Evolutionary conservation across 2,329 filamentous ascomycete genomes (phyloP).

Genomic region (Amylocarpus encephaloides): DNA sequence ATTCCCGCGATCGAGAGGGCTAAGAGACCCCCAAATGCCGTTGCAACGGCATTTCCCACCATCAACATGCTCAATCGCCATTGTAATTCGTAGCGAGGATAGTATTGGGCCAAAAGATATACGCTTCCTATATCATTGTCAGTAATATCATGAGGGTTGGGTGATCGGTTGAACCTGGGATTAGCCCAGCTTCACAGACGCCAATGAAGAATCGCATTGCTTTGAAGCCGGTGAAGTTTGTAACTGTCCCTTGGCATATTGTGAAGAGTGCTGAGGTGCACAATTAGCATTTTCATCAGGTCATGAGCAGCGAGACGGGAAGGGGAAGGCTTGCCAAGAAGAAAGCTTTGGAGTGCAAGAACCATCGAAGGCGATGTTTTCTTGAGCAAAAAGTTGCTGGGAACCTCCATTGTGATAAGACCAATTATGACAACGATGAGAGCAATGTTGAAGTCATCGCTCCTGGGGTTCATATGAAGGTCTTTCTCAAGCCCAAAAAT

Average conservation of each 20-base stretch:
- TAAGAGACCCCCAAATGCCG: constrained; percentile 6
- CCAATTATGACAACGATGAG: constrained; percentile 4
- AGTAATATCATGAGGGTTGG: not conserved
- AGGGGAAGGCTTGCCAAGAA: constrained; percentile 3
- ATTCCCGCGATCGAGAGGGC: constrained; percentile 15
- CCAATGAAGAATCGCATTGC: constrained; percentile 36
- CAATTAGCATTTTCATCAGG: not conserved
- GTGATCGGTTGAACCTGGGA: constrained; percentile 32
- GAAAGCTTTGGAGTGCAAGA: constrained; percentile 4
- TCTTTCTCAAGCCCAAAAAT: constrained; percentile 6
- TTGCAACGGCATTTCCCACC: constrained; percentile 30
- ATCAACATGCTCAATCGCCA: constrained; percentile 42
- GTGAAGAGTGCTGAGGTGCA: constrained; percentile 1
- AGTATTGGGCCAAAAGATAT: constrained; percentile 43
- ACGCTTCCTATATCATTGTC: constrained; percentile 30
- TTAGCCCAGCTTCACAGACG: constrained; percentile 40
- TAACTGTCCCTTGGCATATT: constrained; percentile 4
- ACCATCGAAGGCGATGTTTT: constrained; percentile 7
- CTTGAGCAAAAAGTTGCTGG: constrained; percentile 5
- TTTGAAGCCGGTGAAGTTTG: constrained; percentile 4
- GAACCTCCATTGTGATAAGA: constrained; percentile 5
- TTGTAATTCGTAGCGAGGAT: constrained; percentile 43
- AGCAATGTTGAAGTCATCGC: constrained; percentile 6
- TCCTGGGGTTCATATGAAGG: constrained; percentile 6
- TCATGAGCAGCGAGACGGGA: not conserved